Percentiles rank a stretch among this genome's conserved stretches.
Evolutionary conservation across 1,284 basidiomycete genomes (phyloP).

Genomic region (Tausonia pullulans): DNA sequence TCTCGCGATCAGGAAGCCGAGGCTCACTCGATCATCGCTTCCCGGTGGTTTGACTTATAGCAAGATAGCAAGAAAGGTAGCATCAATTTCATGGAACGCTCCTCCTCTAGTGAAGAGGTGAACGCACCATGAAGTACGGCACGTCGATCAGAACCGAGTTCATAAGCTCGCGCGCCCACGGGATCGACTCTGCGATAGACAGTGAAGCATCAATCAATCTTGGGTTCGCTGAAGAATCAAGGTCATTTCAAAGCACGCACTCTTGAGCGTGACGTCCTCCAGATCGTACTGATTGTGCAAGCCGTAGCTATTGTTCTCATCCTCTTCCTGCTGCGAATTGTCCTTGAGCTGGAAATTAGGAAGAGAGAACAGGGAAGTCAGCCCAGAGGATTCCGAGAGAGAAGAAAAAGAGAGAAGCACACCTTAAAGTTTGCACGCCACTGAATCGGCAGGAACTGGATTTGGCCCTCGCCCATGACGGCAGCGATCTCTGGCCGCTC

Average conservation of each 20-base stretch:
- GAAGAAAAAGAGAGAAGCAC: no score
- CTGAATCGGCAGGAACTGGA: constrained; percentile 43
- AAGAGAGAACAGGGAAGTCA: no score
- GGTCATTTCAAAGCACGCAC: no score
- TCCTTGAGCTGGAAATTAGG: constrained; percentile 26
- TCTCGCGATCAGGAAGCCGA: no score
- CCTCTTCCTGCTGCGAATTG: constrained; percentile 30
- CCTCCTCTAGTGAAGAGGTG: no score
- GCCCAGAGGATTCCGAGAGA: no score
- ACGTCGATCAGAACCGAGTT: constrained; percentile 42
- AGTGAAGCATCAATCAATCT: no score
- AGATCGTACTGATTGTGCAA: constrained; percentile 39
- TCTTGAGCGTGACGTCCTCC: constrained; percentile 32
- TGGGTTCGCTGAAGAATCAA: no score
- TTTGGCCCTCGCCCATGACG: constrained; percentile 38
- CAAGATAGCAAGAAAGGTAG: no score
- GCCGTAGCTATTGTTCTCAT: constrained; percentile 35
- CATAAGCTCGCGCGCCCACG: constrained; percentile 40
- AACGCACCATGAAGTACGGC: constrained; percentile 23
- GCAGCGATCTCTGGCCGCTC: constrained; percentile 36
- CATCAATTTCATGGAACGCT: no score
- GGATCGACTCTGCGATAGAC: constrained; percentile 29
- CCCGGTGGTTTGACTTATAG: no score
- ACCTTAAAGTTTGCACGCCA: constrained; percentile 43
- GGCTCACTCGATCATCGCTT: no score